Conservation (phyloP, 768 basidiomycete genomes). For the Tylopilus vinaceipallidus region DNA sequence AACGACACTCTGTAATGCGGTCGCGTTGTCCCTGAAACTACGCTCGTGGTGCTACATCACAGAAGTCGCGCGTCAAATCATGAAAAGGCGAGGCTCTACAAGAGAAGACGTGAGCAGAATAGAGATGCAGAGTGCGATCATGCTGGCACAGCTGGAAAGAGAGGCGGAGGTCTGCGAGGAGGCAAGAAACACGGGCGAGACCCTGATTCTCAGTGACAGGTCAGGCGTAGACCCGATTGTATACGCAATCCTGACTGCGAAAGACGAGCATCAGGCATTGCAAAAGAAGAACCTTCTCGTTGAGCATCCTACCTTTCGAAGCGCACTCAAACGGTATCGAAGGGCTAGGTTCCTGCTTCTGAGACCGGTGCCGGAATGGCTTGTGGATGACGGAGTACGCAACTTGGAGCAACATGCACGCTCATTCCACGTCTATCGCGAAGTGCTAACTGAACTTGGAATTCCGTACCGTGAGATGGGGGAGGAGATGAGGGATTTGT, state of each 20-base stretch:
- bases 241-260: constrained; percentile 52
- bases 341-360: constrained; percentile 53
- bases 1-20: constrained; percentile 59
- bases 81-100: constrained; percentile 52
- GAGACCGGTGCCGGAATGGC: constrained; percentile 55
- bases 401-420: constrained; percentile 47
- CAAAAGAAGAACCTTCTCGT: constrained; percentile 37
- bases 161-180: constrained; percentile 34
- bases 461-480: constrained; percentile 49
- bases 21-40: constrained; percentile 43
- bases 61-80: constrained; percentile 61
- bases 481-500: constrained; percentile 39
- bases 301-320: constrained; percentile 38
- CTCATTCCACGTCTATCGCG: constrained; percentile 39
- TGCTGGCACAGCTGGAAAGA: constrained; percentile 50
- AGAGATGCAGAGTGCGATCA: constrained; percentile 64
- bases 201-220: constrained; percentile 55
- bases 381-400: constrained; percentile 62
- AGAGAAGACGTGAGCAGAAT: constrained; percentile 46
- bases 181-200: constrained; percentile 13
- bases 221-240: constrained; percentile 65
- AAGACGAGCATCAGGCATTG: constrained; percentile 35
- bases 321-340: constrained; percentile 42
- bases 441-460: constrained; percentile 38
- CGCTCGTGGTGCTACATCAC: constrained; percentile 42